Percentiles rank a stretch among this genome's conserved stretches.
phyloP scores from a whole-genome alignment of 176 grass and related monocot species.

The Hordeum marinum region DNA sequence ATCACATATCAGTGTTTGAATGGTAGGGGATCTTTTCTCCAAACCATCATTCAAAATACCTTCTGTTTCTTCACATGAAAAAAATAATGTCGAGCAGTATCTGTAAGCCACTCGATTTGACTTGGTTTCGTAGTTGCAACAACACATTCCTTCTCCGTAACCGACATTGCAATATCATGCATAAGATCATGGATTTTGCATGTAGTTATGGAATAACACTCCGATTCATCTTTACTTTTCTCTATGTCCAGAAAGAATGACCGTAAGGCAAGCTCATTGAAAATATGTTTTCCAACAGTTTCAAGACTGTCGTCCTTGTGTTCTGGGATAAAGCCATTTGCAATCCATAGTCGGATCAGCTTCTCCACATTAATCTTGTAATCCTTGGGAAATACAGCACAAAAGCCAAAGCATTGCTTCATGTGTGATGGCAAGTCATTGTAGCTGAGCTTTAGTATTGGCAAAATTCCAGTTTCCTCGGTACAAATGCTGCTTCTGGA shows the following conservation, averaged over 20 bases:
- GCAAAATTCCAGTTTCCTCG: neutral
- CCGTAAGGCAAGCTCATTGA: neutral
- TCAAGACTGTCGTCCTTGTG: neutral
- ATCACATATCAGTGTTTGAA: neutral
- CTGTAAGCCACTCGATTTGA: neutral
- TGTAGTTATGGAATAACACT: neutral
- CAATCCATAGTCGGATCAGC: neutral
- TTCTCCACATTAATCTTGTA: neutral
- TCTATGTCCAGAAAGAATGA: neutral
- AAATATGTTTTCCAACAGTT: neutral
- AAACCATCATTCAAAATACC: neutral
- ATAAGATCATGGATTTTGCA: neutral
- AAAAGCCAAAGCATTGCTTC: conserved; percentile 14
- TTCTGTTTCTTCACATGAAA: neutral
- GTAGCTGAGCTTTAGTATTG: conserved; percentile 1
- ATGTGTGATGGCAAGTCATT: neutral
- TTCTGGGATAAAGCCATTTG: neutral
- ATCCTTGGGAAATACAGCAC: conserved; percentile 23
- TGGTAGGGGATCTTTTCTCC: neutral
- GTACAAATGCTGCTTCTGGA: neutral
- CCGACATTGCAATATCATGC: neutral
- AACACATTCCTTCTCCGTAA: no score
- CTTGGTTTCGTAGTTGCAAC: neutral
- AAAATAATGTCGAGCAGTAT: neutral
- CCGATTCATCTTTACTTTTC: no score